Base-by-base conservation (phyloP, 1,139 yeast species). In the Hyphopichia khmerensis region DNA sequence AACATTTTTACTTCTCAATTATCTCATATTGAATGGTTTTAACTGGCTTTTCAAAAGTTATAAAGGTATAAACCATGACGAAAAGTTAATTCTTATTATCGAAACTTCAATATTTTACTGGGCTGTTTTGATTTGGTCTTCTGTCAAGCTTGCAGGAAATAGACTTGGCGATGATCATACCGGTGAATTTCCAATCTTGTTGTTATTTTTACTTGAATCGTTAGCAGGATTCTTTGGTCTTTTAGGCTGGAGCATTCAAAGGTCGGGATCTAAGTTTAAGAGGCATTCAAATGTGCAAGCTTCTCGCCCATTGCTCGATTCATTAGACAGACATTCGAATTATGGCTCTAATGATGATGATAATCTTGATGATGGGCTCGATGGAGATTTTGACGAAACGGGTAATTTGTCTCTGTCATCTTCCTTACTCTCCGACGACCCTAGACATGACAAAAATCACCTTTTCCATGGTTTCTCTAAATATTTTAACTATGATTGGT, bases 401-500 rank as follows among this genome's bases (percentile, higher is more conserved):
- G 27, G 39, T n/a, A 45, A 44, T 6, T 18, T 26, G 6, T 41
- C 47, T 3, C 39, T 39, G 31, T 37, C 51, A 9, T 49, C 47
- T 11, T 48, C 51, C 4, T 41, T 43, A 15, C 33, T 43, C 15
- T 41, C 43, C 14, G 41, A 45, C n/a, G 55, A 47, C 30, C 4
- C 46, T 42, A 35, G 33, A 8, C 46, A 46, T 26, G 31, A 43
- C 47, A 26, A 26, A 26, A 26, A 26, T 26, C 29, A 26, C 10
- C 10, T 26, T 7, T 26, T 26, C 29, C 29, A 26, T 13, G 44
- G 50, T 53, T 53, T 70, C 23, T 55, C 60, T 30, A 74, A 75
- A 41, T 72, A 79, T 6, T 72, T 73, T 46, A 73, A 84, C 37
- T 88, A 85, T 57, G 95, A 87, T 54, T 89, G 96, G 96, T 74